A percentile compares a stretch with the other conserved stretches of the same genome.
Conservation (phyloP, 257 asterid species). For the Lycium barbarum region DNA sequence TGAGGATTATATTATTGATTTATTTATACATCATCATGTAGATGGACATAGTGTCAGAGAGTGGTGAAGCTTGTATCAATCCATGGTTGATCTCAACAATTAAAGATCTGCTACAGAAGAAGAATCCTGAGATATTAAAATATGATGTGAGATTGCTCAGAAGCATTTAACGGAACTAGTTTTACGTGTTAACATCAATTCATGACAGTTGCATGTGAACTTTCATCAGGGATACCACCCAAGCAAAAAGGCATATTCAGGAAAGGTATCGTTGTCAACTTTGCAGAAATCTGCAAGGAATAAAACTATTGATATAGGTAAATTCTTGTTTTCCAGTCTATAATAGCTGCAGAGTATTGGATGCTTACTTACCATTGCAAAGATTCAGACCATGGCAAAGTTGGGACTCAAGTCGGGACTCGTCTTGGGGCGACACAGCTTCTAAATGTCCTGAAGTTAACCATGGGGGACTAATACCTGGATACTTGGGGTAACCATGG, state of each 20-base stretch:
- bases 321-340: background rate
- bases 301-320: slow-evolving; percentile 83
- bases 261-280: slow-evolving; percentile 75
- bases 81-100: slow-evolving; percentile 77
- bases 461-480: background rate
- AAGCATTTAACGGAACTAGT: background rate
- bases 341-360: background rate
- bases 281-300: slow-evolving; percentile 78
- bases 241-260: slow-evolving; percentile 74
- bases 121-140: slow-evolving; percentile 45
- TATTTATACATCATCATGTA: slow-evolving; percentile 39
- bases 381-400: background rate
- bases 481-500: background rate
- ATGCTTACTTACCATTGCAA: slow-evolving; percentile 19
- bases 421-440: background rate
- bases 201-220: slow-evolving; percentile 25
- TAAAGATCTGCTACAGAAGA: slow-evolving; percentile 43
- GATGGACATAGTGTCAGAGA: slow-evolving; percentile 52
- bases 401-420: background rate
- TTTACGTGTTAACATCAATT: background rate
- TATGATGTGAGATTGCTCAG: slow-evolving; percentile 45
- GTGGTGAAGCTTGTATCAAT: slow-evolving; percentile 54
- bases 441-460: background rate
- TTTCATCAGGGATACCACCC: slow-evolving; percentile 69
- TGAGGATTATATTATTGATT: slow-evolving; percentile 31